Base-by-base conservation (phyloP, 2,329 filamentous ascomycete genomes). In the Metarhizium robertsii region DNA sequence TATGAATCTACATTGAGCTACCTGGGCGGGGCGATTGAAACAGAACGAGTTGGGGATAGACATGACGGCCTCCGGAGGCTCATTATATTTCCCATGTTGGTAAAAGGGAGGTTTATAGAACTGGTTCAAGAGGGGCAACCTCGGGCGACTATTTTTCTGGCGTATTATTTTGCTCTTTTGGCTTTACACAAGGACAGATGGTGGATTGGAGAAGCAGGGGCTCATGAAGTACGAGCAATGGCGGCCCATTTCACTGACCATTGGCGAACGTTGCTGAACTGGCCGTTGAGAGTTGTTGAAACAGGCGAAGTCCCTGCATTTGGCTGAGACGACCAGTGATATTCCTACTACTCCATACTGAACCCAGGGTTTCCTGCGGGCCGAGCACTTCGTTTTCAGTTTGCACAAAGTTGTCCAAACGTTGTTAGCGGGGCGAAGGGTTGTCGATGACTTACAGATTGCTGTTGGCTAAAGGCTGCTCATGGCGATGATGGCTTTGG, bases 1-100 rank as follows among this genome's bases (percentile, higher is more conserved):
- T 61, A 61, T 16, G 58, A 57, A 43, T 58, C 57, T 4, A 61
- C 59, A 14, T 47, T 62, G 34, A 57, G 59, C 55, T 62, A 60
- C 43, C 49, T 62, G 4, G 60, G 60, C 6, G 56, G 60, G 2
- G 49, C 57, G 18, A 34, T 58, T 32, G 52, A 53, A 13, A 52
- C 43, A 16, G 50, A 43, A 8, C 34, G 52, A 38, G 47, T 16
- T 32, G 51, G 54, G n/a, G 51, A 56, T 36, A 30, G n/a, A 45
- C 32, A 45, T 25, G 52, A 56, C 43, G 34, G 52, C 52, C 42
- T 47, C 32, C 53, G 53, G 34, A 13, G 55, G 36, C 49, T 58
- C 36, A 53, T 58, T 51, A 54, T 56, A 25, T 58, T 58, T 25
- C 57, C 57, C 52, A 56, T 56, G 54, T 34, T 58, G 30, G 54